Evolutionary conservation across 176 grass and related monocot genomes (phyloP).

Genomic region (Hyparrhenia diplandra): DNA sequence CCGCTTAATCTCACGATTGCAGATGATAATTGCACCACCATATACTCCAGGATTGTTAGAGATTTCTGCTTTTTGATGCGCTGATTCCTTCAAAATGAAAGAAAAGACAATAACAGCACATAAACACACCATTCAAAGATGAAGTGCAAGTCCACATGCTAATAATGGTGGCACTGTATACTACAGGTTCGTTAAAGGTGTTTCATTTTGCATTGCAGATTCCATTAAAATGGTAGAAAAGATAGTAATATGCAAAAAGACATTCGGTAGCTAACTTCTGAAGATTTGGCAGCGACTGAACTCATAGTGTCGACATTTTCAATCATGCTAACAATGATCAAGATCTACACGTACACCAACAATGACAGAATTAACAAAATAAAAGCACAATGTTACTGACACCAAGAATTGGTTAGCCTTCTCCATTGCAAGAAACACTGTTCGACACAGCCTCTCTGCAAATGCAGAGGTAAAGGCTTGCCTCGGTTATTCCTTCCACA

Average conservation of each 20-base stretch:
- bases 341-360: background rate
- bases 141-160: background rate
- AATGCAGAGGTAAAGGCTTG: too few relatives aligned
- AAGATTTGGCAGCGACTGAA: background rate
- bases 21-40: slow-evolving; percentile 62
- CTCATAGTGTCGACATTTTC: background rate
- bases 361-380: background rate
- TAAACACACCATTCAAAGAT: background rate
- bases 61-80: slow-evolving; percentile 1
- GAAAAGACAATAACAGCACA: background rate
- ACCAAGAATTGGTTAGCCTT: background rate
- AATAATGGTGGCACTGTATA: slow-evolving; percentile 23
- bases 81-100: slow-evolving; percentile 27
- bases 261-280: background rate
- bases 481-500: too few relatives aligned
- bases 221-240: slow-evolving; percentile 13
- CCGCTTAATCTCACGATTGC: slow-evolving; percentile 34
- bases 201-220: background rate
- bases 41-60: slow-evolving; percentile 44
- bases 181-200: slow-evolving; percentile 22
- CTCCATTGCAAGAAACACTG: background rate
- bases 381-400: background rate
- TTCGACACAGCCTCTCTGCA: too few relatives aligned
- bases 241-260: background rate
- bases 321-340: slow-evolving; percentile 23